Percentiles rank a stretch among this genome's conserved stretches.
Conservation (phyloP, 2,329 filamentous ascomycete genomes). For the Colletotrichum truncatum region DNA sequence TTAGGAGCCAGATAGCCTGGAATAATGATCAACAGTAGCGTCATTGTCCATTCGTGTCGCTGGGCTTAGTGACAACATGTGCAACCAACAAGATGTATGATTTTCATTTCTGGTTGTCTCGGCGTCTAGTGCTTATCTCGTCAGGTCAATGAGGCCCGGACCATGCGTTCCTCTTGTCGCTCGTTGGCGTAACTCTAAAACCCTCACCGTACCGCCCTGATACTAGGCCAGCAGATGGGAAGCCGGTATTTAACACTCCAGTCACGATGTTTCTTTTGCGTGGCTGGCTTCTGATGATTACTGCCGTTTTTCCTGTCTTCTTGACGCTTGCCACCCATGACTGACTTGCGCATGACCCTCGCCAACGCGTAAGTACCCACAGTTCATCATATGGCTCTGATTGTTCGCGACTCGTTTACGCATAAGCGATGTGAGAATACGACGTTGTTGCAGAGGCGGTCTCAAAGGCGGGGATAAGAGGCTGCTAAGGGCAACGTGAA, state of each 20-base stretch:
- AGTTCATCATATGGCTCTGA: not conserved
- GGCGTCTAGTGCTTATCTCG: not conserved
- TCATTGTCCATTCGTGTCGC: not conserved
- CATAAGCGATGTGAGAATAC: slow-evolving; percentile 28
- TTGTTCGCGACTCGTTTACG: slow-evolving; percentile 14
- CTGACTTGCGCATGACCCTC: not conserved
- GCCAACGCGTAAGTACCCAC: not conserved
- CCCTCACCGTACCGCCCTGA: not conserved
- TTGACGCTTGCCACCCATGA: not conserved
- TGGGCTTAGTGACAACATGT: not conserved
- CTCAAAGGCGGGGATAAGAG: not conserved
- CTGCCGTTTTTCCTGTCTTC: not conserved
- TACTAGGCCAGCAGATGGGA: not conserved
- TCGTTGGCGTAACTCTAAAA: slow-evolving; percentile 12
- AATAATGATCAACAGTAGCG: not conserved
- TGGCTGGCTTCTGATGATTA: not conserved
- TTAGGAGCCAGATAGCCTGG: not conserved
- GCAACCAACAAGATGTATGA: not conserved
- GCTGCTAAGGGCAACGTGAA: slow-evolving; percentile 5
- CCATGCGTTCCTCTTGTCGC: slow-evolving; percentile 5
- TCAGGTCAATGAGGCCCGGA: slow-evolving; percentile 1
- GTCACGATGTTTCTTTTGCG: not conserved
- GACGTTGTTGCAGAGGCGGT: slow-evolving; percentile 23
- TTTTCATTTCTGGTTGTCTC: not conserved
- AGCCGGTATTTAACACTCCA: not conserved